Evolutionary conservation across 371 early-diverging fungal genomes (phyloP), one percentile per base, ranked within the genome.

Genomic region (Mortierella sp.): DNA sequence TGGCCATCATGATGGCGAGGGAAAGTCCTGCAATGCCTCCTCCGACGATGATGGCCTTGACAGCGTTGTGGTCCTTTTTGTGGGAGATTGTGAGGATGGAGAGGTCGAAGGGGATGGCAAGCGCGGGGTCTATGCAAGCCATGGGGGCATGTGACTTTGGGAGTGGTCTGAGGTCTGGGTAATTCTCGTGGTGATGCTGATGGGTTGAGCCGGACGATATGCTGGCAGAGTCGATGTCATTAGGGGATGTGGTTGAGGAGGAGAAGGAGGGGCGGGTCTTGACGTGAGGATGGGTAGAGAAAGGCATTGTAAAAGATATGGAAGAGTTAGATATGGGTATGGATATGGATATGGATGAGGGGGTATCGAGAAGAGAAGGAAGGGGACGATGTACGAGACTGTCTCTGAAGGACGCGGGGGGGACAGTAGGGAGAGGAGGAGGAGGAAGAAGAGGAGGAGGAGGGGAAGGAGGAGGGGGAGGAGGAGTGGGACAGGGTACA

Each of bases 81-180:
- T 85, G 85, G 8, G 85, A 74, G 71, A 85, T 85, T 35, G 85
- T 85, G 49, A 85, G 85, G 74, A 85, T 81, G 46, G 85, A 85
- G 75, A 76, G 81, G 75, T 85, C 85, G 41, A 85, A 85, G 44
- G 85, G 85, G 24, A 81, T 72, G 60, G 82, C 82, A 2, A 70
- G 63, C 14, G 79, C 44, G 3, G 81, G 85, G 56, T 85, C 77
- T 8, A 18, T 27, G 44, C 81, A 58, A 1, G 81, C 81, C 49
- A 76, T 58, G 11, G 85, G 85, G 0, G 85, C 79, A 49, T 79
- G 77, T 8, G 81, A 24, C 41, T 72, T 76, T 44, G 81, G 85
- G 21, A 81, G 73, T 10, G 84, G 85, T 56, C 63, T 75, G 27
- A 85, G 75, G 46, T 84, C 78, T 1, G 81, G 68, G 35, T 70